Percentiles rank a stretch among this genome's conserved stretches.
These are phyloP conservation scores for thale cress (Arabidopsis thaliana) DNA, from an alignment of 345 rosid genomes.

Conservation along the genomic window TAIR10.1 NC_003071.7:12402001-12402500, in stretches of 20 bases:
- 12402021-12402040: slow-evolving; percentile 77
- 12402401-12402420: slow-evolving; percentile 45
- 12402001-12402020: slow-evolving; percentile 86
- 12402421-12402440: slow-evolving; percentile 98
- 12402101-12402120: slow-evolving; percentile 11
- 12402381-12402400: background rate
- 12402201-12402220: background rate
- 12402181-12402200: background rate
- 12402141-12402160: slow-evolving; percentile 15
- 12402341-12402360: slow-evolving; percentile 4
- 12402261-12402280: slow-evolving; percentile 85
- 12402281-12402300: slow-evolving; percentile 92
- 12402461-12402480: slow-evolving; percentile 81
- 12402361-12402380: background rate
- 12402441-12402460: slow-evolving; percentile 86
- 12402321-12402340: slow-evolving; percentile 91
- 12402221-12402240: slow-evolving; percentile 2
- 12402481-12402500: slow-evolving; percentile 76
- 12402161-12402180: background rate
- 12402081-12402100: slow-evolving; percentile 28
- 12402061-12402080: slow-evolving; percentile 86
- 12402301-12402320: slow-evolving; percentile 86
- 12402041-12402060: slow-evolving; percentile 69
- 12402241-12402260: slow-evolving; percentile 25
- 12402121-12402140: background rate